Conservation (phyloP, 2,329 filamentous ascomycete genomes). For the Colletotrichum cereale region DNA sequence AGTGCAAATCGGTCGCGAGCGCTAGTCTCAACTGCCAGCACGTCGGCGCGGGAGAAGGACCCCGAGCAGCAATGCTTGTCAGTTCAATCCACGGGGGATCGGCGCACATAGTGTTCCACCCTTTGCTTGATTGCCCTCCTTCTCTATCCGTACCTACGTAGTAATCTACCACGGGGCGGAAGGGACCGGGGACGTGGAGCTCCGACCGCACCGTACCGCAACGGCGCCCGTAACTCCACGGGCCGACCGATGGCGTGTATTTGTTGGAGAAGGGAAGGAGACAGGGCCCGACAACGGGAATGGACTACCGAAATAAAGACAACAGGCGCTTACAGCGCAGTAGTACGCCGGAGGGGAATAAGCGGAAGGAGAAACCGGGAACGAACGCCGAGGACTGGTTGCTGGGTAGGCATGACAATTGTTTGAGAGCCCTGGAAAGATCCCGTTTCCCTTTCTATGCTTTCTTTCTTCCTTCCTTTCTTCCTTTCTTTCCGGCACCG, state of each 20-base stretch:
- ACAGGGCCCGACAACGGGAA: neutral
- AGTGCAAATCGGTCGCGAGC: neutral
- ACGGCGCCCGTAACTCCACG: conserved; percentile 4
- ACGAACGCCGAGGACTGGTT: neutral
- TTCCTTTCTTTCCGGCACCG: neutral
- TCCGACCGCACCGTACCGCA: conserved; percentile 1
- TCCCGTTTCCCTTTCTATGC: neutral
- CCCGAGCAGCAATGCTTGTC: neutral
- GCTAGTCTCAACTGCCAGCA: neutral
- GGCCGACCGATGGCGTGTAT: conserved; percentile 31
- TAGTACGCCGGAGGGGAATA: neutral
- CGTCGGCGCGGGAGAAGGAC: neutral
- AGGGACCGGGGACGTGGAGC: neutral
- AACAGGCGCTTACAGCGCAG: neutral
- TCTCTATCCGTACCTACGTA: no score
- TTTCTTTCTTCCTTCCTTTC: neutral
- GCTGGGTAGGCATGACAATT: neutral
- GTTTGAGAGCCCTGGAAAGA: neutral
- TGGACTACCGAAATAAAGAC: no score
- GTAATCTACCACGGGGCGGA: no score
- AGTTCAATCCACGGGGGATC: conserved; percentile 5
- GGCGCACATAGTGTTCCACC: conserved; percentile 12
- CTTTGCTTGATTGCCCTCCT: neutral
- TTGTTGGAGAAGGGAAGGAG: neutral
- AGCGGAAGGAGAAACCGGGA: neutral